These are phyloP conservation scores for Pseudogymnoascus sp. DNA, from an alignment of 2,329 filamentous ascomycete species.

Conservation along the genomic window DNA sequence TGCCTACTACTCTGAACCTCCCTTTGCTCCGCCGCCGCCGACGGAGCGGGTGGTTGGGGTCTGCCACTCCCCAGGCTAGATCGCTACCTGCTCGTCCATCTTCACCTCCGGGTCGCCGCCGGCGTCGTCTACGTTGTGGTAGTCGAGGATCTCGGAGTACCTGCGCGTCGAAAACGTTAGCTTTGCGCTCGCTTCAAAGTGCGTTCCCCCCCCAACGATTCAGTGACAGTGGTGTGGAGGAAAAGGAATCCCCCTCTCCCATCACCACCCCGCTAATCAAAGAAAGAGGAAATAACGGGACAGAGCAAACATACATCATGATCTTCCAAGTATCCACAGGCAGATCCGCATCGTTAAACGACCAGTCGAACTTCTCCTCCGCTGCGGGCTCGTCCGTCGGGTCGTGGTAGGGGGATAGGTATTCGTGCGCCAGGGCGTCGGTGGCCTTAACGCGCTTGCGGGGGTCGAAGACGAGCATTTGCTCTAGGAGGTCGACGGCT, in stretches of 20 bases:
- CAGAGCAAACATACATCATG: too few relatives aligned
- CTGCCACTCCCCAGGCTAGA: neutral
- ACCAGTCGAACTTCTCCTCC: slow-evolving; percentile 99
- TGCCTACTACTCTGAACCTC: too few relatives aligned
- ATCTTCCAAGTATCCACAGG: slow-evolving; percentile 99
- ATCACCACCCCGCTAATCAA: too few relatives aligned
- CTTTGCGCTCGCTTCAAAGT: too few relatives aligned
- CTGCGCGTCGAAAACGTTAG: slow-evolving; percentile 36
- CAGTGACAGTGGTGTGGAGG: too few relatives aligned
- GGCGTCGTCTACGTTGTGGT: slow-evolving; percentile 74
- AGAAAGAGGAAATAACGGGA: too few relatives aligned
- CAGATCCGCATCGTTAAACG: slow-evolving; percentile 95
- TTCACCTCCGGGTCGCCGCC: neutral
- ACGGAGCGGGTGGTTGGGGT: too few relatives aligned
- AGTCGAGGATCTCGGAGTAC: slow-evolving; percentile 98
- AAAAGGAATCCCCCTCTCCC: too few relatives aligned
- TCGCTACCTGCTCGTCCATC: neutral
- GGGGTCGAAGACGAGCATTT: slow-evolving; percentile 98
- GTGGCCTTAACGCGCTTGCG: slow-evolving; percentile 85
- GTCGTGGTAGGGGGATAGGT: slow-evolving; percentile 94
- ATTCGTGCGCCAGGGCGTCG: slow-evolving; percentile 81
- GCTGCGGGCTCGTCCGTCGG: slow-evolving; percentile 92
- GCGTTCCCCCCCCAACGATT: too few relatives aligned
- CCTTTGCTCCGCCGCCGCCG: too few relatives aligned
- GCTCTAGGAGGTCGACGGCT: slow-evolving; percentile 91